Conservation (phyloP, 2,329 filamentous ascomycete species). For the Alternaria viburni region DNA sequence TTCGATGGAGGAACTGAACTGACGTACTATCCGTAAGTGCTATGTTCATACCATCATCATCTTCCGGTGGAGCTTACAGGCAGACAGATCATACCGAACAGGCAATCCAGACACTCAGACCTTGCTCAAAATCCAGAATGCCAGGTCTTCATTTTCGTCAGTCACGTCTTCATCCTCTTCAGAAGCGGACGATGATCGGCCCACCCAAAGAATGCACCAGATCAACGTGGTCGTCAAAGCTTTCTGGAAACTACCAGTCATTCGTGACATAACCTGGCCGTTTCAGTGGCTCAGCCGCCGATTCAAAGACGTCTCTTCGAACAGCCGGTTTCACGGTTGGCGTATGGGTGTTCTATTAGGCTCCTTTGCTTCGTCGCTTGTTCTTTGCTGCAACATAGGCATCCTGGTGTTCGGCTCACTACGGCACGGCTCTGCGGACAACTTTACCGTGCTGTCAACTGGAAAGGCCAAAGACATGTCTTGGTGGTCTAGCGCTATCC, state of each 20-base stretch:
- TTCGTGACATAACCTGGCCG: neutral
- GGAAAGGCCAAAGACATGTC: neutral
- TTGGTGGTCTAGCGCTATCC: slow-evolving; percentile 29
- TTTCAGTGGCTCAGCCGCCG: neutral
- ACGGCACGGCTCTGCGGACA: neutral
- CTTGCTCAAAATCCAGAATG: neutral
- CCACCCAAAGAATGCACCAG: neutral
- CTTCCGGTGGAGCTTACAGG: neutral
- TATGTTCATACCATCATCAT: neutral
- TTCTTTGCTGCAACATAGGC: neutral
- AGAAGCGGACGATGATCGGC: neutral
- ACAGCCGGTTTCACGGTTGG: neutral
- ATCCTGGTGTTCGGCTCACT: neutral
- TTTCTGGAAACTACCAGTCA: neutral
- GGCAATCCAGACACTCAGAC: neutral
- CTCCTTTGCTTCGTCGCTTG: neutral
- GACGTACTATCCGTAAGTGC: neutral
- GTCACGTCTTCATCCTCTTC: neutral
- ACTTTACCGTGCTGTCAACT: neutral
- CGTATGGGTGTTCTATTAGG: neutral
- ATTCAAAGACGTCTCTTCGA: neutral
- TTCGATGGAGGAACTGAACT: neutral
- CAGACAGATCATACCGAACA: neutral
- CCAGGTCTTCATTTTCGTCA: neutral
- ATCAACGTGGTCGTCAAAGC: neutral